Base-by-base conservation (phyloP, 2,329 filamentous ascomycete genomes). In the Claviceps paspali region DNA sequence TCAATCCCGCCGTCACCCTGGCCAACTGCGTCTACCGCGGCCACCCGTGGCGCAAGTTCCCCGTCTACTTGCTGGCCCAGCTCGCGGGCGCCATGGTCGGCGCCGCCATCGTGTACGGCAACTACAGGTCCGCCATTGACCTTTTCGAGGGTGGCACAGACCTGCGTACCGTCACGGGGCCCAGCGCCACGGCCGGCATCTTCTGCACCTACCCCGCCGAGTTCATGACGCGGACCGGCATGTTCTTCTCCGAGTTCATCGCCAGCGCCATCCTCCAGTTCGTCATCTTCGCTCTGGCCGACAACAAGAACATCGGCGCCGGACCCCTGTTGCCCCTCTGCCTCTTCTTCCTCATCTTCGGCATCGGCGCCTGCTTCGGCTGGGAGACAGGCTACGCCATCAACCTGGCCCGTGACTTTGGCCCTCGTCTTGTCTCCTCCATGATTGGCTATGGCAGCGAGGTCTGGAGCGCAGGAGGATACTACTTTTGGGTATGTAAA, bases 371-470 rank as follows among this genome's bases (percentile, higher is more conserved):
- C 23, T 79, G 76, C 50, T 83, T 82, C 48, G 80, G 80, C 6
- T 83, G 76, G 76, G 72, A 84, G 53, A 85, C 79, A 1, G 79
- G 80, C 27, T 85, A 81, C 55, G 79, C 79, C 12, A 82, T 83
- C 45, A 84, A 84, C 49, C 55, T 82, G 29, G 79, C 78, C 26
- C 67, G 80, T 54, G 80, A 85, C 45, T 80, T 84, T 50, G 76
- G 77, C 1, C 79, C 79, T 8, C 63, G 79, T 9, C 54, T 83
- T 30, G 70, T 80, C 43, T 70, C 72, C 1, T 80, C 75, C 50
- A 70, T 76, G 50, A 47, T 83, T 38, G 80, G 80, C 2, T 84
- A 85, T 49, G 76, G 76, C 1, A 54, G 53, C 34, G 67, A 77
- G 35, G 79, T 83, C 0, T 84, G 76, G 73, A 67, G 64, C 8